Conservation (phyloP, 208 protist genomes). For the Acanthamoeba quina region DNA sequence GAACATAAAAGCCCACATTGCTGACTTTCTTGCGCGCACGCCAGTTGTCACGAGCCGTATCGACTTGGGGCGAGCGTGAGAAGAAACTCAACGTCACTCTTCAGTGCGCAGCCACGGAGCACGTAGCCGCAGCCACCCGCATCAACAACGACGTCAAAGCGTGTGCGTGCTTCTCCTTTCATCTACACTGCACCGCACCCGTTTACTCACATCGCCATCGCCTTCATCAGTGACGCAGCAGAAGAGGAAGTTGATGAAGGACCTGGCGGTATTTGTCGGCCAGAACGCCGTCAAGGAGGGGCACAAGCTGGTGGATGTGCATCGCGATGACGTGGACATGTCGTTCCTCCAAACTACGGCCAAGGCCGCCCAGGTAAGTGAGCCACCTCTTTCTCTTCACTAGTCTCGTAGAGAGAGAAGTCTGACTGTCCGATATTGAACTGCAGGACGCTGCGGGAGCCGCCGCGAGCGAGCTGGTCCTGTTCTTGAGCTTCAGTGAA, state of each 20-base stretch:
- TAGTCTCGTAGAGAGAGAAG: too few species aligned
- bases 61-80: conserved; percentile 30
- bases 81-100: conserved; percentile 31
- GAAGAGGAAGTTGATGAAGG: conserved; percentile 52
- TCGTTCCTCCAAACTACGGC: neutral
- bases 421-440: neutral
- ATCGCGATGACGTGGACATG: conserved; percentile 46
- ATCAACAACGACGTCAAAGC: conserved; percentile 42
- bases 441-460: neutral
- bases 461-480: neutral
- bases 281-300: conserved; percentile 1
- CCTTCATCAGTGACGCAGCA: conserved; percentile 10
- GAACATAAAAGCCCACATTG: too few species aligned
- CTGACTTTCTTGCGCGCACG: neutral
- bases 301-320: neutral
- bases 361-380: neutral
- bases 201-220: neutral
- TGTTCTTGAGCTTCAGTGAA: conserved; percentile 61
- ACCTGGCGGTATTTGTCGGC: neutral
- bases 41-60: conserved; percentile 17
- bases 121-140: conserved; percentile 1
- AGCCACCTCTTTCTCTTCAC: neutral
- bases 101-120: neutral
- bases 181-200: neutral
- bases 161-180: neutral